Conservation (phyloP, 2,329 filamentous ascomycete species). For the Diaporthe amygdali region DNA sequence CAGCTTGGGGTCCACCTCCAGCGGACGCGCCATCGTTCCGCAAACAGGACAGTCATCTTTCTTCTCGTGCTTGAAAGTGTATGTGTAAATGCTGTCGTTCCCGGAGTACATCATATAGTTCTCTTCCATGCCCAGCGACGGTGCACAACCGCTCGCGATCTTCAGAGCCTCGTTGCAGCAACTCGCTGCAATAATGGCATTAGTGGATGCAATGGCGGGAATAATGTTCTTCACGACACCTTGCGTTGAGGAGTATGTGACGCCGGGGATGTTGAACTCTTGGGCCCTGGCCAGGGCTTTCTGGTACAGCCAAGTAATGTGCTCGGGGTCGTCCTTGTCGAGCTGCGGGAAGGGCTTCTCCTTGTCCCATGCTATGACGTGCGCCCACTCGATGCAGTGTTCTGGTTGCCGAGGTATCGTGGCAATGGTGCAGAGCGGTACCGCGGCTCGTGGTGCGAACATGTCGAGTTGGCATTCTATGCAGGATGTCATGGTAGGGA, state of each 20-base stretch:
- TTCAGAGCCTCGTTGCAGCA: conserved; percentile 98
- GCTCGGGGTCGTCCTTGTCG: conserved; percentile 95
- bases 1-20: conserved; percentile 71
- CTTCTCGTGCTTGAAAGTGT: conserved; percentile 93
- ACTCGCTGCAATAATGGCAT: conserved; percentile 92
- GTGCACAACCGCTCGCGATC: conserved; percentile 82
- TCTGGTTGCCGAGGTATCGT: conserved; percentile 96
- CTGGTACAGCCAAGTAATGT: conserved; percentile 95
- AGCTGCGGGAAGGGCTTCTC: conserved; percentile 82
- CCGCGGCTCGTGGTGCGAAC: conserved; percentile 95
- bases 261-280: conserved; percentile 89
- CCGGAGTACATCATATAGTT: conserved; percentile 99
- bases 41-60: conserved; percentile 96
- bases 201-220: conserved; percentile 95
- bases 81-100: conserved; percentile 94
- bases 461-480: conserved; percentile 99
- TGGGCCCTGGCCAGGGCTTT: conserved; percentile 80
- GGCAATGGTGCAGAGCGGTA: conserved; percentile 94
- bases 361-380: conserved; percentile 95
- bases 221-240: conserved; percentile 99
- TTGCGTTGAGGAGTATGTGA: conserved; percentile 95
- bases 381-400: conserved; percentile 98
- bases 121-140: conserved; percentile 76
- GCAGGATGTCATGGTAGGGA: conserved; percentile 92
- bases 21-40: conserved; percentile 78